A percentile compares a stretch with the other conserved stretches of the same genome.
Conservation (phyloP, 2,329 filamentous ascomycete genomes). For the Neocucurbitaria cava region DNA sequence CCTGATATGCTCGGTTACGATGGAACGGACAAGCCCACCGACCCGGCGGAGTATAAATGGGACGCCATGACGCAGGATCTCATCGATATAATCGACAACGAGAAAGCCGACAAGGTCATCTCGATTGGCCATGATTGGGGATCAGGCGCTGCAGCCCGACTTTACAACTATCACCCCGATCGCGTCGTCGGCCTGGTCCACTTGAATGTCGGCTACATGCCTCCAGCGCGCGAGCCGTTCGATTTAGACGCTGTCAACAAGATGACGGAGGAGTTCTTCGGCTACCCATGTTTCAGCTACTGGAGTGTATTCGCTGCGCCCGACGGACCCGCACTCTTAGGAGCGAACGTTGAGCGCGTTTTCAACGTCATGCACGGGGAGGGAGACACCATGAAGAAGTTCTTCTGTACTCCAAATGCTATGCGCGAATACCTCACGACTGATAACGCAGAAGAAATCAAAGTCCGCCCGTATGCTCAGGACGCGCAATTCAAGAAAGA, state of each 20-base stretch:
- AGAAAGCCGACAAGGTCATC: constrained; percentile 38
- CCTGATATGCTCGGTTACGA: constrained; percentile 51
- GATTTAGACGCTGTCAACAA: constrained; percentile 45
- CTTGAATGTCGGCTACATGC: constrained; percentile 52
- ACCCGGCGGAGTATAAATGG: constrained; percentile 28
- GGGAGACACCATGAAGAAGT: constrained; percentile 40
- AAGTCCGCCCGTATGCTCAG: constrained; percentile 44
- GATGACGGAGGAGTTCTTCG: constrained; percentile 39
- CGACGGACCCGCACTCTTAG: constrained; percentile 50
- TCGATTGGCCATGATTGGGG: constrained; percentile 52
- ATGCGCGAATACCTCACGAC: constrained; percentile 39
- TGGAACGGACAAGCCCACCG: constrained; percentile 43
- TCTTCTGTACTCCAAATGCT: constrained; percentile 48
- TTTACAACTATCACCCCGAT: constrained; percentile 50
- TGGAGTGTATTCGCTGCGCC: constrained; percentile 55
- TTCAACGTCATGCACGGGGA: constrained; percentile 47
- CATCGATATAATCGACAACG: constrained; percentile 34
- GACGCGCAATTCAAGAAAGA: constrained; percentile 37
- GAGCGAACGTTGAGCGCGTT: constrained; percentile 48
- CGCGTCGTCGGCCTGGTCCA: constrained; percentile 50
- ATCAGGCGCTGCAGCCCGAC: constrained; percentile 33
- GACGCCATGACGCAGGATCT: constrained; percentile 33
- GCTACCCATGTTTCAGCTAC: constrained; percentile 50
- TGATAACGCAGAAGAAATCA: neutral
- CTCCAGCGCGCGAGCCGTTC: constrained; percentile 41